These are phyloP conservation scores for Calonectria naviculata DNA, from an alignment of 2,329 filamentous ascomycete genomes.

Conservation along the genomic window DNA sequence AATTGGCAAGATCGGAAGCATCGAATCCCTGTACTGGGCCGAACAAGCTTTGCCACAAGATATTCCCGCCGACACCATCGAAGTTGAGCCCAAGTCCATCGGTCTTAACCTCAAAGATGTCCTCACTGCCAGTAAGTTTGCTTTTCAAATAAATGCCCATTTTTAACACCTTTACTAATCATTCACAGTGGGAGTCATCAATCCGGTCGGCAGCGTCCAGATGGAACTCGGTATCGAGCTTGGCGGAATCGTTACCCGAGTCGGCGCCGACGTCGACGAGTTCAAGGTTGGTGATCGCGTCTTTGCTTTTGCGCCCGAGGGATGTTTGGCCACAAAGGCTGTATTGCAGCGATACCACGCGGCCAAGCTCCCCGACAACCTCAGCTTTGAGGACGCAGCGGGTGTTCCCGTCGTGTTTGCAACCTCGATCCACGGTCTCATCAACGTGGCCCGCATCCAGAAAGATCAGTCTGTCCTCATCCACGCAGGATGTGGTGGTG, in stretches of 20 bases:
- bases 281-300: constrained; percentile 49
- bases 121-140: constrained; percentile 43
- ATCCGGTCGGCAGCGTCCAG: constrained; percentile 19
- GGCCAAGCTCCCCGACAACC: constrained; percentile 44
- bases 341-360: constrained; percentile 39
- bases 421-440: constrained; percentile 47
- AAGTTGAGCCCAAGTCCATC: neutral
- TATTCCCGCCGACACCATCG: constrained; percentile 25
- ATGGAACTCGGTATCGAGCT: constrained; percentile 43
- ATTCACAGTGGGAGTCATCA: constrained; percentile 35
- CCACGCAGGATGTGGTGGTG: constrained; percentile 47
- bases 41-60: constrained; percentile 33
- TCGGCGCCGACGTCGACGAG: constrained; percentile 39
- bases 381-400: constrained; percentile 50
- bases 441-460: constrained; percentile 31
- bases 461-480: constrained; percentile 45
- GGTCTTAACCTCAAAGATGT: constrained; percentile 46
- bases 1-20: constrained; percentile 1
- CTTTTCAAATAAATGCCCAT: no score
- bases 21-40: constrained; percentile 18
- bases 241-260: constrained; percentile 42
- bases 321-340: constrained; percentile 42
- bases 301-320: constrained; percentile 32
- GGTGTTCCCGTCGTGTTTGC: constrained; percentile 48
- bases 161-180: neutral